phyloP scores from a whole-genome alignment of 495 filamentous ascomycete species.

The Melanomma pulvis-pyrius region DNA sequence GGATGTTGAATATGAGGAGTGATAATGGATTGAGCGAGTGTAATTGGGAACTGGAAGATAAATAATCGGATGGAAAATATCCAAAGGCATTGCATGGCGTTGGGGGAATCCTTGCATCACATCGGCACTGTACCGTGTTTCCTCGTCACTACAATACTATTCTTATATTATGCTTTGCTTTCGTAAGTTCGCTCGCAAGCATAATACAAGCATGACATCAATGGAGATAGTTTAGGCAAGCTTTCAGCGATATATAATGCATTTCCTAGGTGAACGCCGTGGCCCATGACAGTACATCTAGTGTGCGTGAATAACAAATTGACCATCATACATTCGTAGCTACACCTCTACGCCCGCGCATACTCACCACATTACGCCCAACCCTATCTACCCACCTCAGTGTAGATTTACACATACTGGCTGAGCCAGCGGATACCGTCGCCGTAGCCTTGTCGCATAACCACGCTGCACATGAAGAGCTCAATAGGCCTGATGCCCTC shows the following conservation, averaged over 20 bases:
- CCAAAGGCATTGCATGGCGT: slow-evolving; percentile 11
- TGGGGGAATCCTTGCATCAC: background rate
- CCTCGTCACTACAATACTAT: no score
- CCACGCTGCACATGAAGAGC: slow-evolving; percentile 98
- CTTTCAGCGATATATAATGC: background rate
- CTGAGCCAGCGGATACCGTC: slow-evolving; percentile 80
- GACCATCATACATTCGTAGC: slow-evolving; percentile 2
- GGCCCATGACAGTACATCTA: slow-evolving; percentile 11
- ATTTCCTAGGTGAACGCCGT: slow-evolving; percentile 8
- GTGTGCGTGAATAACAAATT: background rate
- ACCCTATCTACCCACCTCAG: background rate
- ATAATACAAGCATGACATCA: no score
- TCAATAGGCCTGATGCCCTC: slow-evolving; percentile 96
- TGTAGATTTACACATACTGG: slow-evolving; percentile 66
- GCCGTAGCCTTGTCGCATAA: slow-evolving; percentile 92
- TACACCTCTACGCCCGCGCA: background rate
- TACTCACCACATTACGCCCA: background rate
- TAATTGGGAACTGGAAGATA: background rate
- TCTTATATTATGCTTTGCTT: no score
- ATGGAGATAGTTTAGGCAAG: background rate
- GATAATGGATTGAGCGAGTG: background rate
- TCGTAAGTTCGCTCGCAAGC: no score
- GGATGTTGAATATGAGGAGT: slow-evolving; percentile 42
- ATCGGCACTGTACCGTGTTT: background rate
- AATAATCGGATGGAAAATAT: background rate